Base-by-base conservation (phyloP, 345 rosid genomes). In the Melaleuca alternifolia region DNA sequence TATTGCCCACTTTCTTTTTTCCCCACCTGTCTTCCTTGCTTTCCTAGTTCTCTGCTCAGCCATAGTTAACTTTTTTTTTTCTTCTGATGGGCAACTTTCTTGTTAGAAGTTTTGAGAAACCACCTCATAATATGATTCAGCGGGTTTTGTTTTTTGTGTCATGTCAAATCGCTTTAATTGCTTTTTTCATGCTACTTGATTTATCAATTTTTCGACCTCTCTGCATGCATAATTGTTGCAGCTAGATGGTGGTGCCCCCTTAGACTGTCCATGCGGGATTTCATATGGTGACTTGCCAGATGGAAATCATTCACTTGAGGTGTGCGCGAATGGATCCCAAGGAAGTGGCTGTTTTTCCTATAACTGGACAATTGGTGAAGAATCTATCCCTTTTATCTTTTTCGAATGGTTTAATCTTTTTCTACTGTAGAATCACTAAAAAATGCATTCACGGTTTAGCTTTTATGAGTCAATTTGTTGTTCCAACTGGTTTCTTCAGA, bases 341-440 rank as follows among this genome's bases (percentile, higher is more conserved):
- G 92, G 90, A 90, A 88, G 85, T 89, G 92, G 89, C 93, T 97
- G 98, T 88, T 86, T 88, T 82, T 87, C n/a, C 85, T 93, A 95
- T 87, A 90, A 92, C 86, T 97, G 98, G 99, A 90, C 91, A 88
- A 92, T 95, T 89, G 99, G 99, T 97, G 84, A 95, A 86, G 84
- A 93, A 89, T 41, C 41, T 41, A 41, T 4, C 41, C 41, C 41
- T 41, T 41, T 41, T 41, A 71, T 71, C 26, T 13, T 37, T 71
- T 71, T 71, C 14, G 1, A 13, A 37, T 37, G 23, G 48, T 71
- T 71, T 6, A 71, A 71, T 71, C 81, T 71, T 71, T 71, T 41
- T 10, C 23, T 71, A 71, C 37, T 7, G 37, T 37, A 18, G 81
- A 26, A 71, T 37, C 37, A 71, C 48, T 21, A 20, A 37, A 65